Evolutionary conservation across 2,329 filamentous ascomycete genomes (phyloP), one percentile per base, ranked within the genome.

Genomic region (Aspergillus terreus): DNA sequence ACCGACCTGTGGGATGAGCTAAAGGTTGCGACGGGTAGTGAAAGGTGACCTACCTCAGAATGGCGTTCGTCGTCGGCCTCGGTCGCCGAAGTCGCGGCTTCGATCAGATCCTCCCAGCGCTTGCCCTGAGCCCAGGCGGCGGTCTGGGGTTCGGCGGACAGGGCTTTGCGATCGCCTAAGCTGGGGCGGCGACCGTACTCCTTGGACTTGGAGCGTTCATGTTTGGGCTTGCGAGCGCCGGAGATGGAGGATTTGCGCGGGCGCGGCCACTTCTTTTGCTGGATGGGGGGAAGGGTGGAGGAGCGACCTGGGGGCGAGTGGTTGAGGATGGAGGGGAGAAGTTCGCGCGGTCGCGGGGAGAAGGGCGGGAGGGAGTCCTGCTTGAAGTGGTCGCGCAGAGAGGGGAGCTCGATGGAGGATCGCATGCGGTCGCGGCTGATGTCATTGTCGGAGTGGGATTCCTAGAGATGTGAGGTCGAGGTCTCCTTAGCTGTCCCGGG

Each of bases 31-130:
- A 6, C 33, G 35, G 35, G 7, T 7, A 15, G 35, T 38, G 61
- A 62, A 23, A 44, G 11, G n/a, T 11, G 19, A 68, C 90, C 95
- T 68, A 92, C 83, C 71, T 96, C 92, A 66, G 82, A 76, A 59
- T 92, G 89, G 66, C 79, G 74, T 58, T 94, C 91, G 69, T 95
- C 90, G 66, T 94, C 82, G 63, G 87, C 92, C 74, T 95, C 92
- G 3, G 90, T 95, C 25, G 92, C 91, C 55, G 90, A 96, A 30
- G 92, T 91, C 49, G 89, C 92, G 47, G 92, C 92, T 71, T 96
- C 92, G 58, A 97, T 95, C 54, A 97, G 79, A 71, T 97, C 92
- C 71, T 96, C 90, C 94, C 92, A 97, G 63, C 92, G 82, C 75
- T 94, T 95, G 58, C 90, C 91, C 72, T 88, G 84, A 45, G 81